Evolutionary conservation across 78 protist species (phyloP).

Genomic region (Dictyostelium capitatum): DNA sequence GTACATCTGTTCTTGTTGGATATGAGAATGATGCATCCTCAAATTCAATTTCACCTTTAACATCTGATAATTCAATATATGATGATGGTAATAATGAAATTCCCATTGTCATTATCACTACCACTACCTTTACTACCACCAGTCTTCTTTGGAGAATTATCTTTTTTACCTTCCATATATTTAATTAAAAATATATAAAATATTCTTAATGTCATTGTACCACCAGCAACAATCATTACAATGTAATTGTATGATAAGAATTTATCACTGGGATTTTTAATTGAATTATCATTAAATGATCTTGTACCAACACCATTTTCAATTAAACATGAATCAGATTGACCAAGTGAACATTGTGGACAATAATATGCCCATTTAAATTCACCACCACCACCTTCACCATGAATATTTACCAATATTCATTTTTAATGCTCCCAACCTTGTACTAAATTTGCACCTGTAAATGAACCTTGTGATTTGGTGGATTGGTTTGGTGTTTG

Average conservation of each 20-base stretch:
- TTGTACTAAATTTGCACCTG: conserved; percentile 47
- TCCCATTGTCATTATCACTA: conserved; percentile 54
- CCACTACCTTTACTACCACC: too few species aligned
- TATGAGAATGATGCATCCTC: conserved; percentile 82
- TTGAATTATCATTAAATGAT: conserved; percentile 20
- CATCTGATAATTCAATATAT: conserved; percentile 6
- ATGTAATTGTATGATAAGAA: conserved; percentile 72
- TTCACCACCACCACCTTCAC: conserved; percentile 45
- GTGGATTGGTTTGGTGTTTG: neutral
- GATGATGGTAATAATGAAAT: conserved; percentile 23
- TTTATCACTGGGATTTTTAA: conserved; percentile 4
- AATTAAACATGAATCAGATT: conserved; percentile 7
- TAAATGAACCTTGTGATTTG: neutral
- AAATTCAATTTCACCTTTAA: conserved; percentile 79
- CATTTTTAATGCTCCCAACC: conserved; percentile 73
- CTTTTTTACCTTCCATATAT: conserved; percentile 39
- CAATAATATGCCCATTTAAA: conserved; percentile 38
- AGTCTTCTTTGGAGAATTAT: too few species aligned
- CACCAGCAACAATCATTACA: conserved; percentile 76
- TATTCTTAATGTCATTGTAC: conserved; percentile 18
- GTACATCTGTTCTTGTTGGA: conserved; percentile 78
- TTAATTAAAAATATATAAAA: neutral
- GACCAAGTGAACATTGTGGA: conserved; percentile 50
- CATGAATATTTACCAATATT: conserved; percentile 17
- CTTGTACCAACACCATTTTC: conserved; percentile 60